Conservation (phyloP, 805 yeast species). For the Kodamaea neixiangensis region DNA sequence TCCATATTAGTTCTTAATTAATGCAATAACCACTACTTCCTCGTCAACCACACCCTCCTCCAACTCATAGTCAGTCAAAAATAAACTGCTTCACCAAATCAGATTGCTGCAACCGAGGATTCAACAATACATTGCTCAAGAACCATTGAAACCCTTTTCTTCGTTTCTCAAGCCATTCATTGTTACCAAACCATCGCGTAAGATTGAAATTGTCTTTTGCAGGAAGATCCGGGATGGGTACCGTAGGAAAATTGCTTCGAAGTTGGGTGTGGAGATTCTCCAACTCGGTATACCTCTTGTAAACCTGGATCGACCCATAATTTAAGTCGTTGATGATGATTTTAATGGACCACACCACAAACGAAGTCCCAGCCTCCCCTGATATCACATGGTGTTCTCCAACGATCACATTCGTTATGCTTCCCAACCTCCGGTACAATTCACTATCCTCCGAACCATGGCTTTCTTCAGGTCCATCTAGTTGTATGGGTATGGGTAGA, state of each 20-base stretch:
- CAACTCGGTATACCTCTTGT: slow-evolving; percentile 69
- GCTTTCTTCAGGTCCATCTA: slow-evolving; percentile 19
- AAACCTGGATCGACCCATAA: slow-evolving; percentile 45
- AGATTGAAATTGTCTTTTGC: slow-evolving; percentile 48
- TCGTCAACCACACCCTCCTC: neutral
- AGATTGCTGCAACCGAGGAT: slow-evolving; percentile 45
- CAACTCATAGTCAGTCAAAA: slow-evolving; percentile 1
- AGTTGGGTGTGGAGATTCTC: slow-evolving; percentile 47
- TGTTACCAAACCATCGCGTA: slow-evolving; percentile 38
- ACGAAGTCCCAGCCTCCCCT: slow-evolving; percentile 40
- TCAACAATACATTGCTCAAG: slow-evolving; percentile 53
- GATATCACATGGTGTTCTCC: slow-evolving; percentile 41
- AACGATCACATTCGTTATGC: slow-evolving; percentile 43
- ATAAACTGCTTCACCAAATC: slow-evolving; percentile 44
- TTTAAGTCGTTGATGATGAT: slow-evolving; percentile 38
- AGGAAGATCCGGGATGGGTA: slow-evolving; percentile 53
- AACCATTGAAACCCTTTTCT: slow-evolving; percentile 62
- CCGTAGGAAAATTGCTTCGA: slow-evolving; percentile 35
- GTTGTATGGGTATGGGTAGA: slow-evolving; percentile 41
- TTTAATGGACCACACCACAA: slow-evolving; percentile 42
- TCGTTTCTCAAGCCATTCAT: slow-evolving; percentile 53
- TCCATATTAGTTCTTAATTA: neutral
- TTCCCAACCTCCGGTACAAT: slow-evolving; percentile 1
- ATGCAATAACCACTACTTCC: neutral
- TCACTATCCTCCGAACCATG: slow-evolving; percentile 14